Evolutionary conservation across 345 rosid species (phyloP).

Genomic region (Bruguiera gymnorhiza): DNA sequence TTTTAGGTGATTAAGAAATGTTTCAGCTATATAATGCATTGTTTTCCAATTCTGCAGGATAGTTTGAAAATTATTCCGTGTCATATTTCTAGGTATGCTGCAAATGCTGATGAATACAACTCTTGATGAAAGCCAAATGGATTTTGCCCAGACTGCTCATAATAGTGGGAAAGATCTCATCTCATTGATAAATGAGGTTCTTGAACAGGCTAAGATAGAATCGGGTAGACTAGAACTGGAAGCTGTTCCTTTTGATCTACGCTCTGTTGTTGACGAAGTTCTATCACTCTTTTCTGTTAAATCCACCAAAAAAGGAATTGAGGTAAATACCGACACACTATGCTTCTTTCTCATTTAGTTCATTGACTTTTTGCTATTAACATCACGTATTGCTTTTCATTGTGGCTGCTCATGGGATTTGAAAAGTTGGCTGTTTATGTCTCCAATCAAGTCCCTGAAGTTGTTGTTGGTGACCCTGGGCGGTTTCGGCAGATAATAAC

Average conservation of each 20-base stretch:
- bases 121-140: constrained; percentile 72
- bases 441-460: constrained; percentile 71
- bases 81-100: constrained; percentile 68
- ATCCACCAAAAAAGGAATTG: constrained; percentile 70
- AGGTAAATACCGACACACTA: constrained; percentile 41
- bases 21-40: neutral
- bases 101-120: constrained; percentile 89
- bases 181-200: constrained; percentile 79
- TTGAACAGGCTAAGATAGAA: constrained; percentile 98
- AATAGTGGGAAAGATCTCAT: constrained; percentile 81
- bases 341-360: neutral
- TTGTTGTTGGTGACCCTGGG: constrained; percentile 79
- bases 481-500: constrained; percentile 86
- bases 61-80: constrained; percentile 8
- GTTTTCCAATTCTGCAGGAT: constrained; percentile 6
- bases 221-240: constrained; percentile 94
- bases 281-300: constrained; percentile 70
- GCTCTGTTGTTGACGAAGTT: constrained; percentile 64
- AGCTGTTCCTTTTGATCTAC: constrained; percentile 77
- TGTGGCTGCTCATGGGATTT: constrained; percentile 23
- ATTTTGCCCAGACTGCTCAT: constrained; percentile 87
- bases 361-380: constrained; percentile 3
- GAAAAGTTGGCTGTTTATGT: constrained; percentile 82
- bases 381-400: constrained; percentile 15
- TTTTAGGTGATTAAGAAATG: constrained; percentile 44